These are phyloP conservation scores for Suillus decipiens DNA, from an alignment of 768 basidiomycete genomes.

Conservation along the genomic window DNA sequence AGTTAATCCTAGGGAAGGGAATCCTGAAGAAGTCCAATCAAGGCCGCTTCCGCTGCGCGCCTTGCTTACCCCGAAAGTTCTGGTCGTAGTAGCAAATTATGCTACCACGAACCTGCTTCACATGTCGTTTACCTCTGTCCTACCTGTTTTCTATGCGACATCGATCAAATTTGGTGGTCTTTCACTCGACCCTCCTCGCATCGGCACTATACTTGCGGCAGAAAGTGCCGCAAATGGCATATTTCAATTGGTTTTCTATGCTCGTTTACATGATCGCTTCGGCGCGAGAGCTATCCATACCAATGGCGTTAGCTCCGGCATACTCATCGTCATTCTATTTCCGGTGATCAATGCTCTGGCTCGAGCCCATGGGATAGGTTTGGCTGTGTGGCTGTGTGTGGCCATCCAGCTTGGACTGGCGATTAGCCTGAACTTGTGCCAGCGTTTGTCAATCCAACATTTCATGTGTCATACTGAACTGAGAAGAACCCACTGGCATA, in stretches of 20 bases:
- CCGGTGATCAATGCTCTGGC: not conserved
- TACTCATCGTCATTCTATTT: not conserved
- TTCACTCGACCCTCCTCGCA: conserved; percentile 27
- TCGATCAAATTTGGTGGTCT: conserved; percentile 33
- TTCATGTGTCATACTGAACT: not conserved
- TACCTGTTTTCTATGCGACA: conserved; percentile 35
- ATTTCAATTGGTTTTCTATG: conserved; percentile 64
- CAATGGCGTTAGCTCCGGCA: not conserved
- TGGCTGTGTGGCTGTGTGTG: conserved; percentile 50
- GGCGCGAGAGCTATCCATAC: conserved; percentile 39
- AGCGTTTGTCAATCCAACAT: not conserved
- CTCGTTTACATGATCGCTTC: conserved; percentile 51
- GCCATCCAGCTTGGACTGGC: conserved; percentile 44
- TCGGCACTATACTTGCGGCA: conserved; percentile 29
- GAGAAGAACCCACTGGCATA: not conserved
- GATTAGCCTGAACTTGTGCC: not conserved
- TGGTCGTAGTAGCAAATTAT: conserved; percentile 62
- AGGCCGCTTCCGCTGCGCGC: conserved; percentile 46
- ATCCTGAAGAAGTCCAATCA: not conserved
- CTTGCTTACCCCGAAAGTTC: conserved; percentile 54
- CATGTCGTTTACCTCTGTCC: conserved; percentile 54
- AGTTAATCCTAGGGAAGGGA: not conserved
- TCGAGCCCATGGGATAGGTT: not conserved
- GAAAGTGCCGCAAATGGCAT: conserved; percentile 34
- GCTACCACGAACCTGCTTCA: conserved; percentile 61